Percentiles rank a stretch among this genome's conserved stretches.
phyloP scores from a whole-genome alignment of 2,329 filamentous ascomycete species.

The Cladosporium sp. region DNA sequence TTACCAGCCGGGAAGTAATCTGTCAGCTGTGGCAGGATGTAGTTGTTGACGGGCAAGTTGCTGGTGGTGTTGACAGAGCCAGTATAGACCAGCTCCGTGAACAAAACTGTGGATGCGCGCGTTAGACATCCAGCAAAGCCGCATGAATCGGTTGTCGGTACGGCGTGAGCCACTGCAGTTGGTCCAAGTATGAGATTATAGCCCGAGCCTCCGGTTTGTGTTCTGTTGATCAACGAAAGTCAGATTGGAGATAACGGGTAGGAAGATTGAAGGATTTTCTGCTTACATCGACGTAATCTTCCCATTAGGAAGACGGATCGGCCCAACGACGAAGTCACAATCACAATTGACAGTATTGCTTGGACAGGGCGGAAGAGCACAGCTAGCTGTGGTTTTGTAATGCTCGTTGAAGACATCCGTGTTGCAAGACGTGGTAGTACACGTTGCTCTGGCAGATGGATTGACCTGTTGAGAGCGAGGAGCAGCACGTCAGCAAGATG shows the following conservation, averaged over 20 bases:
- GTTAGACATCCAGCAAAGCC: slow-evolving; percentile 15
- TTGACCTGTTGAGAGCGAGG: slow-evolving; percentile 8
- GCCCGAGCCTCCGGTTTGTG: slow-evolving; percentile 18
- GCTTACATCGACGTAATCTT: slow-evolving; percentile 20
- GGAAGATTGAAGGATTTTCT: too few species aligned
- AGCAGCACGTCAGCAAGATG: background rate
- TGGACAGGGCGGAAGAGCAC: slow-evolving; percentile 19
- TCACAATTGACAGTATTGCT: slow-evolving; percentile 21
- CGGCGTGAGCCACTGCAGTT: slow-evolving; percentile 14
- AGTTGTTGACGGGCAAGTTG: background rate
- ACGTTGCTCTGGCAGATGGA: slow-evolving; percentile 14
- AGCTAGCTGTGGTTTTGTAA: slow-evolving; percentile 17
- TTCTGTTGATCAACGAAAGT: background rate
- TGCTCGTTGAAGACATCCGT: slow-evolving; percentile 16
- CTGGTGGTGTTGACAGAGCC: slow-evolving; percentile 15
- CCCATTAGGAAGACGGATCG: slow-evolving; percentile 16
- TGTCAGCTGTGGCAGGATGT: slow-evolving; percentile 17
- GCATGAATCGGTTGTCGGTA: slow-evolving; percentile 13
- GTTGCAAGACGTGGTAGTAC: slow-evolving; percentile 22
- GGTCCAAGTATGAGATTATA: slow-evolving; percentile 22
- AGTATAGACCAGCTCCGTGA: slow-evolving; percentile 18
- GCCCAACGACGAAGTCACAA: slow-evolving; percentile 22
- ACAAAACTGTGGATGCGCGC: background rate
- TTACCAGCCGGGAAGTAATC: slow-evolving; percentile 20
- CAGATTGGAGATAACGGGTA: background rate